These are phyloP conservation scores for Carex cristatella DNA, from an alignment of 176 grass and related monocot species.

Conservation along the genomic window DNA sequence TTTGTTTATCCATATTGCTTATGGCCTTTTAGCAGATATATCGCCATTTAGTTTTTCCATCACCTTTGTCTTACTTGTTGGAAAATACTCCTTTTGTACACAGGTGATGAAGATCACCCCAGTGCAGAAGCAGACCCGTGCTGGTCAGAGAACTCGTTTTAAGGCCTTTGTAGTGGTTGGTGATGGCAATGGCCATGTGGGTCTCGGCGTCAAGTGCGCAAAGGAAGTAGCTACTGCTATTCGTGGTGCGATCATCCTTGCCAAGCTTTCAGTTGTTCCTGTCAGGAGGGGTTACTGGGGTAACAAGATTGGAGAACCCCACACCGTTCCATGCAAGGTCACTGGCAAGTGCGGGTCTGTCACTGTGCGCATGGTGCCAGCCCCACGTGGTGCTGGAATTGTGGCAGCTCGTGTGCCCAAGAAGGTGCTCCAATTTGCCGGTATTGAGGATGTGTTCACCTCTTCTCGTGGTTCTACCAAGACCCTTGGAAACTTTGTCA, in stretches of 20 bases:
- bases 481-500: slow-evolving; percentile 83
- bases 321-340: slow-evolving; percentile 89
- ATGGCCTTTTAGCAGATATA: neutral
- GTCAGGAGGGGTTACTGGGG: slow-evolving; percentile 83
- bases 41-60: neutral
- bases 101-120: slow-evolving; percentile 89
- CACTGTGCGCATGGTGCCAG: slow-evolving; percentile 81
- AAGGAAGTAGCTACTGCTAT: slow-evolving; percentile 93
- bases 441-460: slow-evolving; percentile 78
- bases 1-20: neutral
- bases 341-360: slow-evolving; percentile 83
- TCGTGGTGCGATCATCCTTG: slow-evolving; percentile 79
- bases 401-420: slow-evolving; percentile 68
- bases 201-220: slow-evolving; percentile 80
- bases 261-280: slow-evolving; percentile 74
- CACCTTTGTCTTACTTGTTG: neutral
- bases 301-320: slow-evolving; percentile 76
- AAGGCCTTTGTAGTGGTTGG: slow-evolving; percentile 93
- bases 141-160: slow-evolving; percentile 83
- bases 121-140: slow-evolving; percentile 86
- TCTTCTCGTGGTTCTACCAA: slow-evolving; percentile 69
- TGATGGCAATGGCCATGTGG: slow-evolving; percentile 73
- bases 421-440: slow-evolving; percentile 81
- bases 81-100: neutral
- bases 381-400: slow-evolving; percentile 60